Evolutionary conservation across 192 early-diverging fungal species (phyloP).

Genomic region (Coemansia sp.): DNA sequence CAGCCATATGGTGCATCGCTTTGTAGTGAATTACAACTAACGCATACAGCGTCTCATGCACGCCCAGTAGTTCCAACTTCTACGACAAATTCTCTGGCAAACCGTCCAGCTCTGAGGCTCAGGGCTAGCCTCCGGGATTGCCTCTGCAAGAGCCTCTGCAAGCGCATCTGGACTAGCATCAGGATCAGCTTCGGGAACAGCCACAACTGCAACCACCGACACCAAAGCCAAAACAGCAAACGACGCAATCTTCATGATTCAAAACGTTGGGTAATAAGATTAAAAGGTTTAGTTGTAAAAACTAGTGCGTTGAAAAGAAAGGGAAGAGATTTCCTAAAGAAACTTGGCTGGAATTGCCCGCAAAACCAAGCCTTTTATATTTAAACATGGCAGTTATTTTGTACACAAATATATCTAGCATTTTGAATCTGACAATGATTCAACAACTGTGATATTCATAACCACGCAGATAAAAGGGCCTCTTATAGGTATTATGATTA

Average conservation of each 20-base stretch:
- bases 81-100: slow-evolving; percentile 19
- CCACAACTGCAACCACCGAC: background rate
- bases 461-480: no score
- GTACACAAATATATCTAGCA: no score
- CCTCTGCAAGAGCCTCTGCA: no score
- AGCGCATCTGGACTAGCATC: background rate
- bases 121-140: background rate
- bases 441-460: no score
- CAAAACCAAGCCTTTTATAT: no score
- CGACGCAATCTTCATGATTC: background rate
- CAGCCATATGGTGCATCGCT: no score
- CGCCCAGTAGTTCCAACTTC: slow-evolving; percentile 11
- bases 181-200: background rate
- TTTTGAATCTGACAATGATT: no score
- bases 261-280: background rate
- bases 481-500: no score
- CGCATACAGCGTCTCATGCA: background rate
- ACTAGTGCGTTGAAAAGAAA: background rate
- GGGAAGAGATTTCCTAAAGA: background rate
- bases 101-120: background rate
- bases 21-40: no score
- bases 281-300: background rate
- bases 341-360: background rate
- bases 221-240: background rate
- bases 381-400: no score